Base-by-base conservation (phyloP, 2,329 filamentous ascomycete species). In the Fusarium gaditjirri region DNA sequence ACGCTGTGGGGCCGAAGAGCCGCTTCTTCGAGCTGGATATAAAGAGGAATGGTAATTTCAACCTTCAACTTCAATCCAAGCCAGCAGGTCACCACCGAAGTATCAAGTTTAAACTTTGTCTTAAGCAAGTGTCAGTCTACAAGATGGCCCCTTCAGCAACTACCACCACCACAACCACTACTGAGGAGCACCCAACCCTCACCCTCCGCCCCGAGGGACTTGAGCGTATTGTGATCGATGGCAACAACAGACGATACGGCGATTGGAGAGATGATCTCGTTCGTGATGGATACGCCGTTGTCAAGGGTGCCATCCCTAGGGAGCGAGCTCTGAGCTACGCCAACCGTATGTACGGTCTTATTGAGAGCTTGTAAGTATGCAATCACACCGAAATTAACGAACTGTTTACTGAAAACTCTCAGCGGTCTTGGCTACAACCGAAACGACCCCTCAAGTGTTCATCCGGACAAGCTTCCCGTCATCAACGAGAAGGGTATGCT, bases 401-500 rank as follows among this genome's bases (percentile, higher is more conserved):
- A 2, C 1, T 14, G 9, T 2, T 11, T 0, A 29, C 27, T 71
- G 27, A 70, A 10, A 61, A 4, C 7, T 9, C 11, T 11, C 8
- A 75, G 73, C 14, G 70, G 64, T 5, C 70, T 50, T 2, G 73
- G 73, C 17, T 75, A 75, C 8, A 68, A 75, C 53, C 73, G 73
- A 16, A 69, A 47, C n/a, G 65, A 75, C 21, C 70, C 63, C 3
- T 59, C 65, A 5, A 70, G 54, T 4, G 73, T 75, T 8, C 72
- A 71, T 13, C 72, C 72, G 14, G 73, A 75, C 41, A 75, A 75
- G 53, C 70, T 75, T 9, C 72, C 71, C 6, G 72, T 75, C 16
- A 75, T 75, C 47, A 75, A 71, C 14, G 83, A 86, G 64, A 87
- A 86, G 77, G 85, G 85, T 39, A 75, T 86, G 80, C 83, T 83